Evolutionary conservation across 2,329 filamentous ascomycete genomes (phyloP), one percentile per base, ranked within the genome.

Genomic region (Kalmusia sp.): DNA sequence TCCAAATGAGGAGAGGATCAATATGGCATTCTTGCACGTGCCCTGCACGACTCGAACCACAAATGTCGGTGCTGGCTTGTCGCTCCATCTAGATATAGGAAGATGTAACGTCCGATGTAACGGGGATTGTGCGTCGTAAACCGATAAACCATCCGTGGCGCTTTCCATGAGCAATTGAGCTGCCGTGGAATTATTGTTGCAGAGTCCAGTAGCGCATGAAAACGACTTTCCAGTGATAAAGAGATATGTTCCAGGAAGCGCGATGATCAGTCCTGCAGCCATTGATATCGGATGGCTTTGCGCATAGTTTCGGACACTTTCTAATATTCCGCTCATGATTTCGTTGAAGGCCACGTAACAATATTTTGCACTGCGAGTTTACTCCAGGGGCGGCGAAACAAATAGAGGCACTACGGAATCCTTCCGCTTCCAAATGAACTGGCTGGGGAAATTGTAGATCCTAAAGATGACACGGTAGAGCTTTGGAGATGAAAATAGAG

Each of bases 231-330:
- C 59, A 11, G 55, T 52, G 19, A 62, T 45, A 33, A 57, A 62
- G 27, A 69, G 49, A 48, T 64, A 64, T 9, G 54, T 52, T 33
- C 63, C 59, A 38, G 66, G 59, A 7, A 64, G 21, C 12, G 58
- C 50, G 40, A 68, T 58, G 22, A 65, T 58, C 30, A 64, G 48
- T 37, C 59, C 59, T 28, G 55, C 55, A 31, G 58, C 60, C 12
- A 62, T 43, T 51, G 57, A 52, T 39, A 68, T 49, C 30, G 66
- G 63, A 45, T 62, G 60, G 33, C 41, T 55, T 50, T 67, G 63
- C 41, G 61, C 53, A 46, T 62, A 63, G 40, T 68, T 57, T 54
- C 61, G 63, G 35, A 63, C 54, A 19, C 38, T 49, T 48, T 64
- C 57, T 41, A 61, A 49, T 37, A 58, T 37, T 51, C 46, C 50